These are phyloP conservation scores for Paecilomyces sp. DNA, from an alignment of 2,329 filamentous ascomycete genomes.

Conservation along the genomic window DNA sequence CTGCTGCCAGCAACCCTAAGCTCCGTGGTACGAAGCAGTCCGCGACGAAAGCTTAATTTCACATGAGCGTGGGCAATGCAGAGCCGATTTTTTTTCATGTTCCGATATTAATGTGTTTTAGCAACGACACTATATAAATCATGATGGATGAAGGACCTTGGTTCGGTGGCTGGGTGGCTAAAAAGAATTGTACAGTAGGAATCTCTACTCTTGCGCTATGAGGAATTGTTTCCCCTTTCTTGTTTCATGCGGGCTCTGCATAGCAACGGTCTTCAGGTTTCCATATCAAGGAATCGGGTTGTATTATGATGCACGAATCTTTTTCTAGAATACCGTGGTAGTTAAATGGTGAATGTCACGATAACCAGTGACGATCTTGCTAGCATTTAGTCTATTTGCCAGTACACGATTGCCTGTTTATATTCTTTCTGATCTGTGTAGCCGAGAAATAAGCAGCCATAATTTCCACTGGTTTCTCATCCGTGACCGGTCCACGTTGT, in stretches of 20 bases:
- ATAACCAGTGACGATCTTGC: background rate
- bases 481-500: no score
- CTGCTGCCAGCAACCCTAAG: conserved; percentile 36
- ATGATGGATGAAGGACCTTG: conserved; percentile 8
- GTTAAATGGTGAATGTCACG: background rate
- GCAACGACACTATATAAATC: conserved; percentile 1
- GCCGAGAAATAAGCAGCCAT: no score
- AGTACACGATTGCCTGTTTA: conserved; percentile 1
- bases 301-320: conserved; percentile 3
- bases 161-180: conserved; percentile 5
- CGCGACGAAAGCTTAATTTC: conserved; percentile 19
- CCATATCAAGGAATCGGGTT: conserved; percentile 16
- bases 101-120: conserved; percentile 1
- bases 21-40: conserved; percentile 37
- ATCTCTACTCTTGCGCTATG: conserved; percentile 22
- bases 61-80: background rate
- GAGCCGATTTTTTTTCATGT: conserved; percentile 4
- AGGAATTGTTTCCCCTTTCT: conserved; percentile 8
- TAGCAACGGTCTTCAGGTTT: conserved; percentile 21
- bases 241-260: conserved; percentile 10
- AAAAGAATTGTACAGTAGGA: conserved; percentile 19
- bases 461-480: no score
- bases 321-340: background rate
- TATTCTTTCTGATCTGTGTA: background rate
- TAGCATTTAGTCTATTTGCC: background rate